Conservation (phyloP, 805 yeast species). For the Pichia cabralensis region DNA sequence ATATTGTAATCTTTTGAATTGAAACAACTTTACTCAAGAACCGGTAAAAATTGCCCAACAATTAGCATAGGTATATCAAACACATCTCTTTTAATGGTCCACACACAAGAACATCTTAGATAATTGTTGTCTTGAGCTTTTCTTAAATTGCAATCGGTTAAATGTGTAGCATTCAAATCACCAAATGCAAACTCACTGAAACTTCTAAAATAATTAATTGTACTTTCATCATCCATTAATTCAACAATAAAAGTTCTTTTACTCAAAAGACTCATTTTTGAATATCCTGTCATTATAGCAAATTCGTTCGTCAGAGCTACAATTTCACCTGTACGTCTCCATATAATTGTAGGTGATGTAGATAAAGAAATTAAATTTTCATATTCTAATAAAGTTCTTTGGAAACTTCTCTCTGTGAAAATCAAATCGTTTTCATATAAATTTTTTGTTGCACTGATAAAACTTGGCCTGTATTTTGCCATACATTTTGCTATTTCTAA, state of each 20-base stretch:
- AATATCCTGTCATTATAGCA: slow-evolving; percentile 57
- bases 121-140: slow-evolving; percentile 31
- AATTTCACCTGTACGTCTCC: slow-evolving; percentile 83
- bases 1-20: too few relatives aligned
- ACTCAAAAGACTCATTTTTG: slow-evolving; percentile 44
- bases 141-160: slow-evolving; percentile 39
- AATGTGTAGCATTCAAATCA: slow-evolving; percentile 41
- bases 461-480: slow-evolving; percentile 65
- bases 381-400: slow-evolving; percentile 46
- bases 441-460: slow-evolving; percentile 65
- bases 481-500: slow-evolving; percentile 42
- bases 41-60: slow-evolving; percentile 72
- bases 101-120: slow-evolving; percentile 60
- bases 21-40: slow-evolving; percentile 29
- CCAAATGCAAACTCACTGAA: slow-evolving; percentile 70
- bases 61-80: slow-evolving; percentile 80
- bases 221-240: slow-evolving; percentile 71
- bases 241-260: slow-evolving; percentile 66
- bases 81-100: slow-evolving; percentile 79
- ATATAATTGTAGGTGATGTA: slow-evolving; percentile 71
- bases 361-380: slow-evolving; percentile 46
- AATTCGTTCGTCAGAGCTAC: slow-evolving; percentile 72
- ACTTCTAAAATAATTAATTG: slow-evolving; percentile 59
- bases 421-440: slow-evolving; percentile 63
- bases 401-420: slow-evolving; percentile 49